Evolutionary conservation across 2,329 filamentous ascomycete genomes (phyloP), one percentile per base, ranked within the genome.

Genomic region (Pseudogymnoascus sp.): DNA sequence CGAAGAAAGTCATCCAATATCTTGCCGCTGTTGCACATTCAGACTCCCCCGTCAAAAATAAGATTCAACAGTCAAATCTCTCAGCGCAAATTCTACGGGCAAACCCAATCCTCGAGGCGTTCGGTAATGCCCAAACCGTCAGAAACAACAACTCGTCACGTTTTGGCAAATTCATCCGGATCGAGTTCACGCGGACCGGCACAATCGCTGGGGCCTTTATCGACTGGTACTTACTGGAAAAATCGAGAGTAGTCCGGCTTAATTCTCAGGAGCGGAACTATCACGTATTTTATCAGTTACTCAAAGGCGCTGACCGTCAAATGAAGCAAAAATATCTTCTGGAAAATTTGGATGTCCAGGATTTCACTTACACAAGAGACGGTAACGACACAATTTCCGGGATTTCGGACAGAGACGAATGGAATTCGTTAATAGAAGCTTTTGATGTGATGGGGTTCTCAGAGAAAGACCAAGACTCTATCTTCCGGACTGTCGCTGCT

Each of bases 1-100:
- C 94, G 13, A 99, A 99, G 73, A 99, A 99, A 74, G 94, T 99
- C 68, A 99, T 99, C 62, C 95, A 99, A 71, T 99, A 99, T 72
- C 85, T 99, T 44, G 94, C 94, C 12, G 92, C 94, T 1, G 94
- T 99, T 51, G 94, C 94, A 8, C 89, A 90, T 42, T 85, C 90
- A 0, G 93, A 97, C 64, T 86, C 87, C 0, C 82, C 88, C 2
- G 72, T 83, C 74, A 78, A 87, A 80, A 77, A 80, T 77, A 76
- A 87, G 78, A 72, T 75, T 3, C 80, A 82, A 64, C 84, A 93
- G 65, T 89, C 91, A 10, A 96, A 91, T 64, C 84, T 99, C 8
- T 97, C 95, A 0, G 92, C 97, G 69, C 95, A 99, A 75, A 99
- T 99, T 36, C 79, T 99, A 42, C 86, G 93, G 48, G 94, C 94